Evolutionary conservation across 768 basidiomycete species (phyloP).

Genomic region (Xerocomus brunneocitrinus): DNA sequence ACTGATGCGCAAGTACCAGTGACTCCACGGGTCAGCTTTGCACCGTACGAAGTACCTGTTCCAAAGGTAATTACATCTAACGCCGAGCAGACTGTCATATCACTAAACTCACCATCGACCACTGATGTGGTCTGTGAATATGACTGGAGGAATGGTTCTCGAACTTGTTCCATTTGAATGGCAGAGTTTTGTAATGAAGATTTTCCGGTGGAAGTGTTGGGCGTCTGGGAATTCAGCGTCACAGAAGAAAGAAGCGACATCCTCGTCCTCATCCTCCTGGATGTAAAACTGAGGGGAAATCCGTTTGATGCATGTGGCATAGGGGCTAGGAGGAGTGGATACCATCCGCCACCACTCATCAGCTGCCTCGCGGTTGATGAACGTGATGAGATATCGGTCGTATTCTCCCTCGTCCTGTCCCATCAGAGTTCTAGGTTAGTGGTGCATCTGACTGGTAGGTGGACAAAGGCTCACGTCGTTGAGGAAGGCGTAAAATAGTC

Average conservation of each 20-base stretch:
- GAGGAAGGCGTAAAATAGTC: neutral
- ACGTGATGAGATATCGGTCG: slow-evolving; percentile 15
- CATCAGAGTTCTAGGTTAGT: neutral
- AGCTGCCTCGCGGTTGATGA: slow-evolving; percentile 18
- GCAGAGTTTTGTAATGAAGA: neutral
- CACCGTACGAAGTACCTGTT: no score
- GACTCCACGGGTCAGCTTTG: no score
- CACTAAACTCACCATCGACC: no score
- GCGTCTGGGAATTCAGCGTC: neutral
- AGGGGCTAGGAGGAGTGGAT: slow-evolving; percentile 8
- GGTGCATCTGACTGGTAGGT: neutral
- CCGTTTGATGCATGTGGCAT: neutral
- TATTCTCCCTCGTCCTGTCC: neutral
- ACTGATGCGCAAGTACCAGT: slow-evolving; percentile 1
- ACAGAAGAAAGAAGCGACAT: neutral
- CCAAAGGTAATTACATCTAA: no score
- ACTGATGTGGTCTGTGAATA: neutral
- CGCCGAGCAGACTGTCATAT: no score
- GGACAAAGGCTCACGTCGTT: neutral
- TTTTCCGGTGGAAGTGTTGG: neutral
- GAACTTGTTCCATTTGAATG: neutral
- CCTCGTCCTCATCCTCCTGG: neutral
- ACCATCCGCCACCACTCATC: slow-evolving; percentile 26
- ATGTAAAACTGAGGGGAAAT: neutral
- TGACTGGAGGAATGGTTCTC: neutral